Evolutionary conservation across 208 protist genomes (phyloP).

Genomic region (Crithidia expoeki): DNA sequence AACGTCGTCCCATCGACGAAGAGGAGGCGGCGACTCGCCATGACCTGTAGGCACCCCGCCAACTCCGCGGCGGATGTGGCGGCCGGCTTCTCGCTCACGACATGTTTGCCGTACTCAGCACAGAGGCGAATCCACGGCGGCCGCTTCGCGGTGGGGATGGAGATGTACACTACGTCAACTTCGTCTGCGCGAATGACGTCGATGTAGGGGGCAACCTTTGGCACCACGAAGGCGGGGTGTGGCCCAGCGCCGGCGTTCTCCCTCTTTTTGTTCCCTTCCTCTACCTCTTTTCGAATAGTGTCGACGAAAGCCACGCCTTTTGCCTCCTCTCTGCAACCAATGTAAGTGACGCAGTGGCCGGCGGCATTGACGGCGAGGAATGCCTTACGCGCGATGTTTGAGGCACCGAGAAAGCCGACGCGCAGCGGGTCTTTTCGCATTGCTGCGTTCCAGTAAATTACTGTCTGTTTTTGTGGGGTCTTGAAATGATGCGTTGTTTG

Average conservation of each 20-base stretch:
- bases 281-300: constrained; percentile 25
- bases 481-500: background rate
- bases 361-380: constrained; percentile 51
- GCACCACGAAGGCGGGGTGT: constrained; percentile 23
- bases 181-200: constrained; percentile 45
- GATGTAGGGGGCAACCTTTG: constrained; percentile 51
- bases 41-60: constrained; percentile 43
- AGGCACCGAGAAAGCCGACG: constrained; percentile 57
- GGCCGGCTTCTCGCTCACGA: constrained; percentile 74
- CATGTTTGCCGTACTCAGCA: constrained; percentile 62
- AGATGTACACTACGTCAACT: constrained; percentile 79
- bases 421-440: constrained; percentile 37
- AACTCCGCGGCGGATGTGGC: constrained; percentile 43
- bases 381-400: constrained; percentile 39
- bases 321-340: constrained; percentile 50
- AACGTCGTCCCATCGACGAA: constrained; percentile 78
- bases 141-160: constrained; percentile 54
- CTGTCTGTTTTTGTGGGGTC: background rate
- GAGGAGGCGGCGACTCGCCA: constrained; percentile 55
- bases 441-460: no score
- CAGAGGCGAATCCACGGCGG: constrained; percentile 62
- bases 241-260: constrained; percentile 3
- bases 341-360: constrained; percentile 41
- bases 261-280: constrained; percentile 2
- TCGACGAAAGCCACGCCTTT: constrained; percentile 33